phyloP scores from a whole-genome alignment of 2,329 filamentous ascomycete species.

The Colletotrichum nymphaeae region DNA sequence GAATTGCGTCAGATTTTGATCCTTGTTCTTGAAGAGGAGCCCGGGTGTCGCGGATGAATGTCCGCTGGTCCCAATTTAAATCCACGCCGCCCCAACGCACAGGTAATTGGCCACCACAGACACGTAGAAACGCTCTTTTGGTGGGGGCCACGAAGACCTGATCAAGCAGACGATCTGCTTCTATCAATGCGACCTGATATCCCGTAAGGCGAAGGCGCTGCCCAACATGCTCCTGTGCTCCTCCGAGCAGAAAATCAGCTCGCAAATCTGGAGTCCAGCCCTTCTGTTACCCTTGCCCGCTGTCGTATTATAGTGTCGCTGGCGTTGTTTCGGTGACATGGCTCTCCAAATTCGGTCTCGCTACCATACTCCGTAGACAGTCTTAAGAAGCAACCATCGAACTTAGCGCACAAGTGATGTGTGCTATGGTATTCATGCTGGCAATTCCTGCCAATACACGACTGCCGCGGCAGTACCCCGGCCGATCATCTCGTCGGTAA shows the following conservation, averaged over 20 bases:
- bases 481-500: constrained; percentile 58
- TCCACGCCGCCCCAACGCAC: not conserved
- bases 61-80: constrained; percentile 21
- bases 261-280: constrained; percentile 37
- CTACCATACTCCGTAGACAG: constrained; percentile 47
- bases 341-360: constrained; percentile 58
- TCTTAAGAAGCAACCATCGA: constrained; percentile 65
- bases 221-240: constrained; percentile 1
- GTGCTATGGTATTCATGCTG: constrained; percentile 42
- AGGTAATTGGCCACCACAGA: not conserved
- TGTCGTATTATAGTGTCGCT: constrained; percentile 33
- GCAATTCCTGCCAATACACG: constrained; percentile 38
- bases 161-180: not conserved
- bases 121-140: not conserved
- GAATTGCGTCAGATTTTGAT: constrained; percentile 15
- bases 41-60: constrained; percentile 17
- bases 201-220: not conserved
- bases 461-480: constrained; percentile 43
- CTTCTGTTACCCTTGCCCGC: constrained; percentile 37
- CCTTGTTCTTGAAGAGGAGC: constrained; percentile 2
- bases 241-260: constrained; percentile 29
- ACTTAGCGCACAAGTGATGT: constrained; percentile 62
- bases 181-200: constrained; percentile 6
- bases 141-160: not conserved
- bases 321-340: constrained; percentile 49